These are phyloP conservation scores for Globisporangium yorkense DNA, from an alignment of 352 stramenopile genomes.

Conservation along the genomic window DNA sequence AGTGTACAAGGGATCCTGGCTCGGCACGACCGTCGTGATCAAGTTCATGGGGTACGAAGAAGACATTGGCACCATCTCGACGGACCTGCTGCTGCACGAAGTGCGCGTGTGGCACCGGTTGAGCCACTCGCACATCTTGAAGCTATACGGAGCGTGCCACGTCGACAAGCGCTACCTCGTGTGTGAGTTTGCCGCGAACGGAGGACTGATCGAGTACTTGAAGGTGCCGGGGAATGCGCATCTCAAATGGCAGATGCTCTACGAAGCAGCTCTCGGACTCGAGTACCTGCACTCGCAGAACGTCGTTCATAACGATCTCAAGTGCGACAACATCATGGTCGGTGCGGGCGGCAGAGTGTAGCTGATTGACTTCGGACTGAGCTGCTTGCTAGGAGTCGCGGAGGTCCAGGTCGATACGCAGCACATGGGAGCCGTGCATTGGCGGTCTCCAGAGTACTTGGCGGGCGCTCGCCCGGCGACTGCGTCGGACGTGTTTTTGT, in stretches of 20 bases:
- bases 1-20: neutral
- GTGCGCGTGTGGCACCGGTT: neutral
- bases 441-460: neutral
- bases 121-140: neutral
- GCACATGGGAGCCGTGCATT: too few species aligned
- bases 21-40: neutral
- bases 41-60: neutral
- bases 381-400: neutral
- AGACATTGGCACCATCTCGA: neutral
- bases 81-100: slow-evolving; percentile 1
- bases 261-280: slow-evolving; percentile 3
- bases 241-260: neutral
- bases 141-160: neutral
- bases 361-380: slow-evolving; percentile 24
- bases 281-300: neutral
- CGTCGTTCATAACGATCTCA: slow-evolving; percentile 18
- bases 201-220: neutral
- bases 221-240: neutral
- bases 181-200: neutral
- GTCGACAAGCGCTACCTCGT: neutral
- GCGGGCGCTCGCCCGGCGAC: neutral
- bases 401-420: too few species aligned
- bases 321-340: slow-evolving; percentile 23
- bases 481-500: slow-evolving; percentile 4
- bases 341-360: slow-evolving; percentile 16